Base-by-base conservation (phyloP, 805 yeast genomes). In the Yamadazyma endophytica region DNA sequence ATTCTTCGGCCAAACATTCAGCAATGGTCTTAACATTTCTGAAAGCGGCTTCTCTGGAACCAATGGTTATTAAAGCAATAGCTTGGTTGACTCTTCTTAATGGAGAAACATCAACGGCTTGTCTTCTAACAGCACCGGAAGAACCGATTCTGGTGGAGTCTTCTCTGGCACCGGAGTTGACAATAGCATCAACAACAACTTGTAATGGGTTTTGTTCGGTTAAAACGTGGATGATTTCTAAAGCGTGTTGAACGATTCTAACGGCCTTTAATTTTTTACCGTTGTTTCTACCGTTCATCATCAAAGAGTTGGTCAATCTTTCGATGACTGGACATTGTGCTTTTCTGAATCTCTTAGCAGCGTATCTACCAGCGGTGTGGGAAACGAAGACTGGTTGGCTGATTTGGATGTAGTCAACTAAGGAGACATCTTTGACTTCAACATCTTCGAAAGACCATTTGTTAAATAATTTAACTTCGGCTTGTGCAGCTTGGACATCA, bases 231-330 rank as follows among this genome's bases (percentile, higher is more conserved):
- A 92, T 81, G 79, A 92, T 92, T 74, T 92, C 99, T 67, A 92
- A 77, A 58, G 99, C 90, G 82, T 92, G 98, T 81, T 94, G 86
- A 71, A 92, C 88, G 70, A 92, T 92, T 84, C 97, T 89, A 58
- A 92, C 97, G 60, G 99, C 98, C 85, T 90, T 89, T 73, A 94
- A 86, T 79, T 92, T 92, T 83, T 92, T 92, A 82, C 99, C 99
- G 84, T 94, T 92, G 94, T 92, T 92, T 81, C 97, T 90, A 79
- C 99, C 99, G 84, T 92, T 89, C 98, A 92, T 92, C 98, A 92
- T 92, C 68, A 92, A 79, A 49, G 98, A 84, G 90, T 92, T 90
- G 75, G 97, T 90, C 71, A 92, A 80, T 82, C 99, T 90, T 83
- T 92, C 99, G 57, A 92, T 71, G 70, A 92, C 82, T 64, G 97